Evolutionary conservation across 2,329 filamentous ascomycete species (phyloP).

Genomic region (Hymenoscyphus repandus): DNA sequence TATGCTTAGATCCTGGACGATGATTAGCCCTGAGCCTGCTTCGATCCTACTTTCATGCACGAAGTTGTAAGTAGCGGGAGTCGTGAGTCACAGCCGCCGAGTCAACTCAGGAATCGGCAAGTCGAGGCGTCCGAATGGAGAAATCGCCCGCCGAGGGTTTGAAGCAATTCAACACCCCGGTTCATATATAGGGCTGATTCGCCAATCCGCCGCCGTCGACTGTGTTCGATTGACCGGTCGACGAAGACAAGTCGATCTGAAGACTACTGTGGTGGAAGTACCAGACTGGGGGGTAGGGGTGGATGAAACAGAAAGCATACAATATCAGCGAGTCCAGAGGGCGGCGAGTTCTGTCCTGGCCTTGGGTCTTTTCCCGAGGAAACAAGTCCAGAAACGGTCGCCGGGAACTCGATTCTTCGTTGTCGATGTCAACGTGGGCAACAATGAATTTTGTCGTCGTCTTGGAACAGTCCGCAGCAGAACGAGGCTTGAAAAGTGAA

Average conservation of each 20-base stretch:
- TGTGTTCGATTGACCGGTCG: conserved; percentile 10
- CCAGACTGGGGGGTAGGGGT: neutral
- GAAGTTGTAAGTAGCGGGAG: neutral
- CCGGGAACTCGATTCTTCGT: neutral
- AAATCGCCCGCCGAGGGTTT: conserved; percentile 6
- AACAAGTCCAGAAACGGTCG: neutral
- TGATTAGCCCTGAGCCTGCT: conserved; percentile 23
- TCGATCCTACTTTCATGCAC: conserved; percentile 21
- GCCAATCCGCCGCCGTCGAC: conserved; percentile 14
- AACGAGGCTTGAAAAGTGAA: neutral
- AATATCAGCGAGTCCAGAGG: neutral
- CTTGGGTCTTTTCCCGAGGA: neutral
- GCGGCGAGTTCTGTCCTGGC: neutral
- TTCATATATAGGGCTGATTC: conserved; percentile 25
- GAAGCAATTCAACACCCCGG: conserved; percentile 18
- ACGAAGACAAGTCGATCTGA: neutral
- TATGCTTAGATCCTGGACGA: conserved; percentile 20
- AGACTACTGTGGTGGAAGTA: neutral
- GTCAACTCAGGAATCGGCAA: conserved; percentile 22
- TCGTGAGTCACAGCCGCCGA: conserved; percentile 25
- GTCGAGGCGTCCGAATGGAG: conserved; percentile 18
- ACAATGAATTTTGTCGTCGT: neutral
- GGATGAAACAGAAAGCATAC: conserved; percentile 7
- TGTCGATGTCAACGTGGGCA: neutral
- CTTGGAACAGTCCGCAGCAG: neutral